Base-by-base conservation (phyloP, 2,329 filamentous ascomycete species). In the Curvularia lunata region DNA sequence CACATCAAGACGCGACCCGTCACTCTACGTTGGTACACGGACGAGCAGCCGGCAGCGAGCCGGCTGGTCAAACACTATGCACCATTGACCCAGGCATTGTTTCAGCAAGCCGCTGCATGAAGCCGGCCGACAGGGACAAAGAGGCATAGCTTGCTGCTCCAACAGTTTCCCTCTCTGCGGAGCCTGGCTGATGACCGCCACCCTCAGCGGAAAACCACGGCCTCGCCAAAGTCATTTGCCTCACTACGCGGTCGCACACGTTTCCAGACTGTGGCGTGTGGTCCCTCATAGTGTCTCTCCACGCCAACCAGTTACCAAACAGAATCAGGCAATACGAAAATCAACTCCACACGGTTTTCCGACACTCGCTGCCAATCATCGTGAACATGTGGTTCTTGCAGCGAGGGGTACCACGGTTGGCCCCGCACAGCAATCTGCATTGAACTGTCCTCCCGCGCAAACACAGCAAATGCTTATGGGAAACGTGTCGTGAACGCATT, bases 31-130 rank as follows among this genome's bases (percentile, higher is more conserved):
- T 40, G 23, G 16, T 12, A 27, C n/a, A n/a, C n/a, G 9, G 27
- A n/a, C 18, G 18, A 27, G 18, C 43, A 21, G 19, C 43, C 27
- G 28, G 32, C 43, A 47, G 19, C 10, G 27, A 34, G 27, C 43
- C 43, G 28, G 6, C 18, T 19, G 43, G 18, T 12, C 43, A 25
- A 30, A 28, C 21, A 42, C 16, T 7, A 25, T 23, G 10, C 12
- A 42, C 19, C 13, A 23, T 10, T 21, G 28, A 3, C 28, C 37
- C 13, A 43, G 41, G 41, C 12, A 40, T 38, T 30, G 47, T 46
- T 46, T 34, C 40, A 49, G 38, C 37, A 49, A 48, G 46, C 47
- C 34, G 47, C 47, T 38, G 47, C 47, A 49, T 49, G 23, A 49
- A 49, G 47, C 47, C 47, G 34, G 47, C 9, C 47, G 5, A 38